Evolutionary conservation across 2,329 filamentous ascomycete genomes (phyloP).

Genomic region (Dactylellina cionopaga): DNA sequence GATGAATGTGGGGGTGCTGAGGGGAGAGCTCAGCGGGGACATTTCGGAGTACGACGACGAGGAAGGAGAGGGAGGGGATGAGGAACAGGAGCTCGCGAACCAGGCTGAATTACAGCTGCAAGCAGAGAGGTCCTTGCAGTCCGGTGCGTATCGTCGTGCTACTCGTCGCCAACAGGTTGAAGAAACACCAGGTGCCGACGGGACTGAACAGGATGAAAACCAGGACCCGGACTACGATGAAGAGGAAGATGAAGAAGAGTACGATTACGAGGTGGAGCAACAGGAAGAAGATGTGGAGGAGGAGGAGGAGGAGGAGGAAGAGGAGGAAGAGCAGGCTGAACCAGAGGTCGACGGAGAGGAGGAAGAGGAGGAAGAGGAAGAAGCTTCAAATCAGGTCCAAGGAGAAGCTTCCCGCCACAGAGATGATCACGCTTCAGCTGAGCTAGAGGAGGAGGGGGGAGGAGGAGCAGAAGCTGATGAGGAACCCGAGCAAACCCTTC

Average conservation of each 20-base stretch:
- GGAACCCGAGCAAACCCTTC: slow-evolving; percentile 22
- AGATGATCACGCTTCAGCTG: background rate
- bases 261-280: slow-evolving; percentile 8
- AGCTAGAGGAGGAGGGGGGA: background rate
- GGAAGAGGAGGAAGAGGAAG: slow-evolving; percentile 6
- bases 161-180: slow-evolving; percentile 40
- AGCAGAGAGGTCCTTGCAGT: slow-evolving; percentile 34
- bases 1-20: slow-evolving; percentile 39
- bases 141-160: slow-evolving; percentile 38
- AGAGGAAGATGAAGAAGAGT: slow-evolving; percentile 25
- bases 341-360: background rate
- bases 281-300: slow-evolving; percentile 8
- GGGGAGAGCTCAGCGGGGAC: slow-evolving; percentile 7
- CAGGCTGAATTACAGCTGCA: slow-evolving; percentile 44
- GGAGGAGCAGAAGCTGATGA: background rate
- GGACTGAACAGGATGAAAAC: slow-evolving; percentile 2
- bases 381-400: background rate
- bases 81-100: slow-evolving; percentile 32
- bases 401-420: background rate
- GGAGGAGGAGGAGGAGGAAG: slow-evolving; percentile 11
- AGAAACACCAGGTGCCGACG: slow-evolving; percentile 31
- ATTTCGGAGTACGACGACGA: slow-evolving; percentile 10
- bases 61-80: slow-evolving; percentile 13
- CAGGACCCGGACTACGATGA: background rate
- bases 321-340: background rate